These are phyloP conservation scores for Saccharum spontaneum DNA, from an alignment of 176 grass and related monocot genomes.

Conservation along the genomic window DNA sequence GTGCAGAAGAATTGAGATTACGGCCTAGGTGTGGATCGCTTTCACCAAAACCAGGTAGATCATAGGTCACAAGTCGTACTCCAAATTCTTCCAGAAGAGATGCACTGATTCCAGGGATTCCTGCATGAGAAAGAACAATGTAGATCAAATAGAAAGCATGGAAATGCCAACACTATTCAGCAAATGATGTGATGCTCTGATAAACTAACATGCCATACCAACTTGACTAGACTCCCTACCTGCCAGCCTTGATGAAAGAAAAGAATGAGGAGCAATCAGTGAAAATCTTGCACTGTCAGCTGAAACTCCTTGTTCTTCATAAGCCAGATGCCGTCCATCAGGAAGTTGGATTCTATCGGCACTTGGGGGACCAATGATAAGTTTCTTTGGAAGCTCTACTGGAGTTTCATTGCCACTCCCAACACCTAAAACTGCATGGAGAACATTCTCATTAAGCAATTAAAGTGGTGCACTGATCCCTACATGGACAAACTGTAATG, in stretches of 20 bases:
- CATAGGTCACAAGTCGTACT: constrained; percentile 78
- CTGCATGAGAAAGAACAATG: constrained; percentile 43
- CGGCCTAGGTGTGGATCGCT: constrained; percentile 85
- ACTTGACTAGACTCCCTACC: constrained; percentile 45
- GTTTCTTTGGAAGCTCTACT: constrained; percentile 61
- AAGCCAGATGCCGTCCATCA: constrained; percentile 82
- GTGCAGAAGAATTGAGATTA: constrained; percentile 88
- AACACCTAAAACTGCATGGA: constrained; percentile 73
- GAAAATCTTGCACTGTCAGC: constrained; percentile 75
- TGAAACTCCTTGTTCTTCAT: constrained; percentile 78
- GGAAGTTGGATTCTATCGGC: constrained; percentile 80
- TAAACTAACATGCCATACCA: background rate
- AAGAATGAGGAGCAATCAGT: constrained; percentile 83
- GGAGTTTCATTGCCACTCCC: constrained; percentile 45
- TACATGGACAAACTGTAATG: constrained; percentile 1
- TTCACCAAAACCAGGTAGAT: constrained; percentile 99
- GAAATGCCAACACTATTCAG: background rate
- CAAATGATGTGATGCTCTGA: background rate
- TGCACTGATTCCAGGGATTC: constrained; percentile 76
- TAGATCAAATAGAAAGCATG: constrained; percentile 19
- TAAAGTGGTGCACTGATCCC: constrained; percentile 19
- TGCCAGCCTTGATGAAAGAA: constrained; percentile 89
- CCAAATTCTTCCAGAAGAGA: constrained; percentile 91
- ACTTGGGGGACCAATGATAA: constrained; percentile 76
- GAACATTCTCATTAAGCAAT: background rate